Base-by-base conservation (phyloP, 495 filamentous ascomycete species). In the Lepraria neglecta region DNA sequence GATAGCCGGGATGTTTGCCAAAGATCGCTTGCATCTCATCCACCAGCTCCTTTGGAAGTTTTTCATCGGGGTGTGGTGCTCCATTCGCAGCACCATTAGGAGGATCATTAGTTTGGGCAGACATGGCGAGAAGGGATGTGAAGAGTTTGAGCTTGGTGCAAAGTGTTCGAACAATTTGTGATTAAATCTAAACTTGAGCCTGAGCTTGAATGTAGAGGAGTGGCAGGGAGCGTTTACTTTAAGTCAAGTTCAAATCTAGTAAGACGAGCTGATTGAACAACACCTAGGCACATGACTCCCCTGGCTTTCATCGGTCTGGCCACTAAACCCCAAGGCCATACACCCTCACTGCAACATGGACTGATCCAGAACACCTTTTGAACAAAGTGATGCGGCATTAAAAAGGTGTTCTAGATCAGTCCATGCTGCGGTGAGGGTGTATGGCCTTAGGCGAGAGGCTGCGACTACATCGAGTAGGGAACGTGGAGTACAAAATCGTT, bases 1-100 rank as follows among this genome's bases (percentile, higher is more conserved):
- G 51, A 54, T 54, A 54, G 19, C 51, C 51, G 51, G 51, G 51
- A 33, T 54, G 51, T 54, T 54, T 54, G 51, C 51, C 51, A 33
- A 54, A 54, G 51, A 54, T 54, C 24, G 51, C 51, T 54, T 54
- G 51, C 51, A 54, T 54, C 51, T 6, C 21, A 54, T 54, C 51
- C 9, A 54, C 51, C 24, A 54, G 24, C 24, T 54, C 51, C 51
- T 54, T 54, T 14, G 51, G 51, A 54, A 54, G 51, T 54, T 14
- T 14, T 19, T 31, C 51, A 38, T 54, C 15, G 27, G 27, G 3
- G 0, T 31, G 24, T 17, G 51, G 24, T 54, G 51, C 9, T 30
- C 51, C 51, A 54, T 54, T 54, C 24, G 51, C 33, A 54, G 51
- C 44, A 46, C 3, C 44, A 21, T 21, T 7, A 46, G 44, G n/a